These are phyloP conservation scores for Hypoxylon lenormandii DNA, from an alignment of 495 filamentous ascomycete species.

Conservation along the genomic window DNA sequence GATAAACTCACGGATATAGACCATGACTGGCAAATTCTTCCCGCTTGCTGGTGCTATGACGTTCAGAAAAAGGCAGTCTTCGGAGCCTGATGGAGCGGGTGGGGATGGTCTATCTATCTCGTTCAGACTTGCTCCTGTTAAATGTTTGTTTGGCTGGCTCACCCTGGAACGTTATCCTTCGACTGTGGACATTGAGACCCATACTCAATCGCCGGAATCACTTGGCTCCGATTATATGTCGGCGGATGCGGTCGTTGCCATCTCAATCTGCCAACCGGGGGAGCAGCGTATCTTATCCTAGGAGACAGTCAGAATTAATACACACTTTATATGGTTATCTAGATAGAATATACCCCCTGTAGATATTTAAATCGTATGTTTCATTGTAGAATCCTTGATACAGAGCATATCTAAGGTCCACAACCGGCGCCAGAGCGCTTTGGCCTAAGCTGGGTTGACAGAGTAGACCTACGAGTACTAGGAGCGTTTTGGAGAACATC, in stretches of 20 bases:
- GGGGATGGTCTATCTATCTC: neutral
- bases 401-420: slow-evolving; percentile 51
- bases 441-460: slow-evolving; percentile 11
- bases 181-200: slow-evolving; percentile 46
- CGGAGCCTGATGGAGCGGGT: slow-evolving; percentile 38
- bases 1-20: slow-evolving; percentile 58
- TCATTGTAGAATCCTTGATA: slow-evolving; percentile 50
- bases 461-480: slow-evolving; percentile 2
- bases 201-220: slow-evolving; percentile 41
- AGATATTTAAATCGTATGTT: slow-evolving; percentile 41
- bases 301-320: slow-evolving; percentile 6
- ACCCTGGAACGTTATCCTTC: slow-evolving; percentile 6
- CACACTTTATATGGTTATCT: neutral
- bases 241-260: slow-evolving; percentile 52
- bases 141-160: neutral
- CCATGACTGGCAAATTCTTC: slow-evolving; percentile 54
- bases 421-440: slow-evolving; percentile 27
- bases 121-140: slow-evolving; percentile 17
- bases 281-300: slow-evolving; percentile 53
- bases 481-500: slow-evolving; percentile 23
- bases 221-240: slow-evolving; percentile 38
- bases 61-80: slow-evolving; percentile 62
- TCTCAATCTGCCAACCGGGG: slow-evolving; percentile 48
- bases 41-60: slow-evolving; percentile 55
- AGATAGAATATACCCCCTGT: slow-evolving; percentile 39